Evolutionary conservation across 1,284 basidiomycete genomes (phyloP).

Genomic region (Peniophora sp.): DNA sequence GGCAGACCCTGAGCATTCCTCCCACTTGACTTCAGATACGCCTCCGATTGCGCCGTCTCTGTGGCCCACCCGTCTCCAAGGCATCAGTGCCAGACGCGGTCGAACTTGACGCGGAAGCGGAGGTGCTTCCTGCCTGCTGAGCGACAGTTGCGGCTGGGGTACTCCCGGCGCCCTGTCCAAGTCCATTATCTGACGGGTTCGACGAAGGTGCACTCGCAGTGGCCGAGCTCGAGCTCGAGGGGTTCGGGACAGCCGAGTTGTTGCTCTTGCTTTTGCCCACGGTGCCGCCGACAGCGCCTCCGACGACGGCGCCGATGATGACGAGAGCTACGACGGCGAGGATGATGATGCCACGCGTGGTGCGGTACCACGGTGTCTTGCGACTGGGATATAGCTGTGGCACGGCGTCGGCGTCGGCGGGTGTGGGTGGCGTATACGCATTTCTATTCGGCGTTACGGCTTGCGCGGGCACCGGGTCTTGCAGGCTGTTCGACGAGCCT

Average conservation of each 20-base stretch:
- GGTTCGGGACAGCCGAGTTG: not conserved
- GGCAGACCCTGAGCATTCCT: no score
- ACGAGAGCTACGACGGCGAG: constrained; percentile 28
- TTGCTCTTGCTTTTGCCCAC: not conserved
- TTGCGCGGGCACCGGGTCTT: constrained; percentile 12
- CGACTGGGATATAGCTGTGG: constrained; percentile 4
- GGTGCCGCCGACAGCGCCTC: constrained; percentile 56
- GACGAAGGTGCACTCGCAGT: no score
- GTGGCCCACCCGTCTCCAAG: no score
- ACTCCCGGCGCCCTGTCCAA: no score
- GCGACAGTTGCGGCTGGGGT: no score
- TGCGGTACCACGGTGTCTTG: constrained; percentile 25
- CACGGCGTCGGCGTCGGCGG: constrained; percentile 14
- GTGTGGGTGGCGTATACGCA: constrained; percentile 8
- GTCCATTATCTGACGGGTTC: no score
- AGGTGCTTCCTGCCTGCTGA: no score
- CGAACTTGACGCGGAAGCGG: no score
- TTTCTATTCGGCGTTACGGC: constrained; percentile 10
- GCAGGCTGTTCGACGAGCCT: not conserved
- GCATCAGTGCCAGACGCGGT: no score
- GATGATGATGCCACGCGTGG: constrained; percentile 28
- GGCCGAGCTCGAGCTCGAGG: not conserved
- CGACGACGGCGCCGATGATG: constrained; percentile 47
- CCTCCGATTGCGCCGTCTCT: no score
- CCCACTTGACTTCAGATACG: no score